Conservation (phyloP, 2,329 filamentous ascomycete species). For the Colletotrichum melonis region DNA sequence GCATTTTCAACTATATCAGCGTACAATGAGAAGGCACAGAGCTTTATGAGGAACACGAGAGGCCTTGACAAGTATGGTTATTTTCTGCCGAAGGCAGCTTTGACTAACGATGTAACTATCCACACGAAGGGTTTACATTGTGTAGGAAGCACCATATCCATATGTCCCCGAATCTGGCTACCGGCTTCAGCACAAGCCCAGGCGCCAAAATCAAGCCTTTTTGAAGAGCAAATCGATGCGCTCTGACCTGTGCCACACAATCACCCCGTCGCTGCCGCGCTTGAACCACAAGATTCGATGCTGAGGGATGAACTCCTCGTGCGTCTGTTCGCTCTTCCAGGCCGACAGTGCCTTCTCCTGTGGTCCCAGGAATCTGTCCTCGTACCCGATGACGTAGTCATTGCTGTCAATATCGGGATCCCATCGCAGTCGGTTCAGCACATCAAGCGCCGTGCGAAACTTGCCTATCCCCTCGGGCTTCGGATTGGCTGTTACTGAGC, state of each 20-base stretch:
- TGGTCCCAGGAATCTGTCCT: conserved; percentile 68
- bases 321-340: conserved; percentile 72
- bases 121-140: background rate
- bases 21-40: too few species aligned
- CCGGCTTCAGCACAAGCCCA: too few species aligned
- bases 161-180: background rate
- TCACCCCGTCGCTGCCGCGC: conserved; percentile 58
- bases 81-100: background rate
- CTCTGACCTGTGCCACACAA: conserved; percentile 68
- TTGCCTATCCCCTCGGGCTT: conserved; percentile 53
- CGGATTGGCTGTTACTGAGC: conserved; percentile 28
- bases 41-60: background rate
- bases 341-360: conserved; percentile 64
- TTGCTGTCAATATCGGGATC: conserved; percentile 62
- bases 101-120: background rate
- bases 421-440: conserved; percentile 70
- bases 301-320: conserved; percentile 75
- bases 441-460: conserved; percentile 67
- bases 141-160: background rate
- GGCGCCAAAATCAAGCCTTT: background rate
- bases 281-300: conserved; percentile 73
- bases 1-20: background rate
- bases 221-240: conserved; percentile 59
- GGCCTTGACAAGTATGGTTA: background rate
- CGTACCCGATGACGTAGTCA: conserved; percentile 70